Evolutionary conservation across 73 alveolate genomes (phyloP).

Genomic region (Uronychia setigera): DNA sequence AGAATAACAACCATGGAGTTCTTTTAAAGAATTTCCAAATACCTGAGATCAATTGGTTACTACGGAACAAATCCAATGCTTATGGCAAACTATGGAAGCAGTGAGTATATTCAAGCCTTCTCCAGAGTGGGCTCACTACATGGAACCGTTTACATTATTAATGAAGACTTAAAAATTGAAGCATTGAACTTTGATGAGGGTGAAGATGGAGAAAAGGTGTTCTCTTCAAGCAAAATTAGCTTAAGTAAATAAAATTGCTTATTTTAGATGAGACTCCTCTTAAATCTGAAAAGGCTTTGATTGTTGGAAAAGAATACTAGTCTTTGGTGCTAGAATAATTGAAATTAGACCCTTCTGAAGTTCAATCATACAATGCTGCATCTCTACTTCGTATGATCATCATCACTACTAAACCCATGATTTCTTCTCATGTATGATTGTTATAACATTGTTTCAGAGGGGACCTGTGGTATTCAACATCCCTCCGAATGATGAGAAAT

Average conservation of each 20-base stretch:
- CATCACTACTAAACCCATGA: background rate
- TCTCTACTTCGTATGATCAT: background rate
- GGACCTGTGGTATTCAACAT: background rate
- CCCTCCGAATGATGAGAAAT: background rate
- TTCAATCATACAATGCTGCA: background rate
- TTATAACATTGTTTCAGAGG: background rate
- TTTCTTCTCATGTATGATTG: background rate
- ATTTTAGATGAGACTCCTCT: slow-evolving; percentile 43
- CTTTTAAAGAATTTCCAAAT: slow-evolving; percentile 43
- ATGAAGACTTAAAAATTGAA: slow-evolving; percentile 37
- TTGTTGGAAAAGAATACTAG: slow-evolving; percentile 48
- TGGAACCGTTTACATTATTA: slow-evolving; percentile 53
- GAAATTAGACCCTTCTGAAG: background rate
- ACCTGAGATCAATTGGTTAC: slow-evolving; percentile 63
- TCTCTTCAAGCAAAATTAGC: background rate
- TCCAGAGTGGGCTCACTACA: slow-evolving; percentile 63
- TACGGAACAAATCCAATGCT: slow-evolving; percentile 68
- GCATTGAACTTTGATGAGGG: slow-evolving; percentile 24
- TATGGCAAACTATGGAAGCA: slow-evolving; percentile 60
- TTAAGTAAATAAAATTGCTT: background rate
- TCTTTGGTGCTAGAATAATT: background rate
- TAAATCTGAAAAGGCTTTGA: slow-evolving; percentile 29
- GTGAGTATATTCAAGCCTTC: slow-evolving; percentile 61
- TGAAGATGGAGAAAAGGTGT: slow-evolving; percentile 7
- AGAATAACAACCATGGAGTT: slow-evolving; percentile 38